These are phyloP conservation scores for Thalassiosira exigua DNA, from an alignment of 352 stramenopile species.

Conservation along the genomic window DNA sequence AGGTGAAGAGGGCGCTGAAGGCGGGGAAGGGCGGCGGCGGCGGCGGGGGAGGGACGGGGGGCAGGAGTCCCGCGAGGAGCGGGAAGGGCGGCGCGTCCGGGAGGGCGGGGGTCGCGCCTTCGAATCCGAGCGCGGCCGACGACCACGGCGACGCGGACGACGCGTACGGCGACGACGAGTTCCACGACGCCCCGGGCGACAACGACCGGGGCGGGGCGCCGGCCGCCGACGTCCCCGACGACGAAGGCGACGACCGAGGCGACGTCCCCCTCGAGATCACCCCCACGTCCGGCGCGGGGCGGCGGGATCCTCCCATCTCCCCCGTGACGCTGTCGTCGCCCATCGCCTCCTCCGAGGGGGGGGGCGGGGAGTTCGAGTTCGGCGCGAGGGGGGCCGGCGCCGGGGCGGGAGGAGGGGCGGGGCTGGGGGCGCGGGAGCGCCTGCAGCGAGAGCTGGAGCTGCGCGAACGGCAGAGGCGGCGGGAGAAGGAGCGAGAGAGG, in stretches of 20 bases:
- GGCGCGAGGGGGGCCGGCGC: not conserved
- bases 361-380: not conserved
- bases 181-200: too few relatives aligned
- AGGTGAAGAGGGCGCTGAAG: conserved; percentile 57
- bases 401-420: not conserved
- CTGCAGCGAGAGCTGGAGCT: conserved; percentile 28
- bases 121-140: too few relatives aligned
- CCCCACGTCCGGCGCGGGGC: conserved; percentile 22
- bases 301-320: conserved; percentile 13
- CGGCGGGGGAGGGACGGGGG: not conserved
- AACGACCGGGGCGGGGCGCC: not conserved
- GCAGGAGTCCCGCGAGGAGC: not conserved
- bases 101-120: not conserved
- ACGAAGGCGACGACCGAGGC: not conserved
- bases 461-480: conserved; percentile 6
- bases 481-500: conserved; percentile 8
- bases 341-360: conserved; percentile 6
- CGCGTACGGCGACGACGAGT: not conserved
- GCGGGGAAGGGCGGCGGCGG: conserved; percentile 2
- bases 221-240: not conserved
- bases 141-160: not conserved
- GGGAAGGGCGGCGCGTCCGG: not conserved
- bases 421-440: conserved; percentile 8
- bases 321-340: conserved; percentile 47
- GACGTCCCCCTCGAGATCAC: conserved; percentile 57